Conservation (phyloP, 2,329 filamentous ascomycete genomes). For the Colletotrichum aenigma region DNA sequence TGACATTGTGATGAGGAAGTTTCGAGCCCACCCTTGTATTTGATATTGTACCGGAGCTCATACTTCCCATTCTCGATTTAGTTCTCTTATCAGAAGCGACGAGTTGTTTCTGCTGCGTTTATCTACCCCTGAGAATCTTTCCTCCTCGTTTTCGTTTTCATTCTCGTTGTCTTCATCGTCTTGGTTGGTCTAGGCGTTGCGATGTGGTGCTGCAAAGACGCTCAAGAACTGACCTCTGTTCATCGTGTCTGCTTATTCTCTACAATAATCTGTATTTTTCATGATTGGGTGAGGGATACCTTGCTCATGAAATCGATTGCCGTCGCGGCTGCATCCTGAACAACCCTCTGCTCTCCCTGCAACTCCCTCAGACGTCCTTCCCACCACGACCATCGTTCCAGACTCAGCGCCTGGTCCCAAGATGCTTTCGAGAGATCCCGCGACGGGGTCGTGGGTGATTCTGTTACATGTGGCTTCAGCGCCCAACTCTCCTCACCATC, state of each 20-base stretch:
- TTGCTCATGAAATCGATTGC: background rate
- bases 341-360: background rate
- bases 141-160: too few species aligned
- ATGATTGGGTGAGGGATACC: background rate
- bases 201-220: background rate
- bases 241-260: background rate
- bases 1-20: too few species aligned
- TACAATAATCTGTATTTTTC: background rate
- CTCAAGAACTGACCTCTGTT: background rate
- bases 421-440: background rate
- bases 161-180: too few species aligned
- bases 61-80: too few species aligned
- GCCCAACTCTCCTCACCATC: background rate
- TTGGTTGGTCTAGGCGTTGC: too few species aligned
- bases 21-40: too few species aligned
- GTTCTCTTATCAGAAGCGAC: too few species aligned
- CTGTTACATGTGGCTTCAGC: background rate
- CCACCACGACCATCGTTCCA: background rate
- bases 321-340: background rate
- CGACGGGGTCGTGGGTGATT: fast-evolving
- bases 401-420: background rate
- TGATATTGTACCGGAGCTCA: too few species aligned
- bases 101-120: too few species aligned
- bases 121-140: too few species aligned
- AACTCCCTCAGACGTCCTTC: background rate